Conservation (phyloP, 192 early-diverging fungal species). For the Diversispora epigaea region DNA sequence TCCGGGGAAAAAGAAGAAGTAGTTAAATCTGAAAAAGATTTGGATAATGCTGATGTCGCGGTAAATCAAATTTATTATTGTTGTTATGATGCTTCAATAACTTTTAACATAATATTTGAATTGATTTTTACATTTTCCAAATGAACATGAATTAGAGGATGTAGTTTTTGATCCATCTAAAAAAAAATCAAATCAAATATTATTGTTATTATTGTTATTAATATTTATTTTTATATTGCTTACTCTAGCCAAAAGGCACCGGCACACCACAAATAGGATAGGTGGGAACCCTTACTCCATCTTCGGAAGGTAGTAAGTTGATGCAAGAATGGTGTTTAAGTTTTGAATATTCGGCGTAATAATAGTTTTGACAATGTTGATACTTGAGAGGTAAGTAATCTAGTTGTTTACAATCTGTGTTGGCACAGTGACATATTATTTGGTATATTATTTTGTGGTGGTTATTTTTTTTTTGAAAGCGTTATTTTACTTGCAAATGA, state of each 20-base stretch:
- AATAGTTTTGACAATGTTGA: slow-evolving; percentile 54
- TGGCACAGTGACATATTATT: slow-evolving; percentile 53
- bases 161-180: slow-evolving; percentile 58
- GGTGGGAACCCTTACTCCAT: slow-evolving; percentile 64
- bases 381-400: slow-evolving; percentile 58
- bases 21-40: too few species aligned
- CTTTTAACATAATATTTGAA: slow-evolving; percentile 65
- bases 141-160: slow-evolving; percentile 61
- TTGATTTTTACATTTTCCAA: slow-evolving; percentile 63
- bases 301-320: slow-evolving; percentile 48
- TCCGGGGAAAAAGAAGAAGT: too few species aligned
- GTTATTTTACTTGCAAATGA: too few species aligned
- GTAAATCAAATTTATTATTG: not conserved
- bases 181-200: not conserved
- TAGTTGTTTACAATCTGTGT: slow-evolving; percentile 55
- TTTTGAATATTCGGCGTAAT: slow-evolving; percentile 67
- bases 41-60: too few species aligned
- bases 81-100: slow-evolving; percentile 70
- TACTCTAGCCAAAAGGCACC: slow-evolving; percentile 59
- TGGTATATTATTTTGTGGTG: too few species aligned
- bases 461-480: too few species aligned
- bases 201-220: not conserved
- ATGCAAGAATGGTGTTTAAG: slow-evolving; percentile 60
- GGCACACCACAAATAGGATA: slow-evolving; percentile 75
- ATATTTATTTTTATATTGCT: slow-evolving; percentile 1